Conservation (phyloP, 2,329 filamentous ascomycete species). For the Aureobasidium sp. region DNA sequence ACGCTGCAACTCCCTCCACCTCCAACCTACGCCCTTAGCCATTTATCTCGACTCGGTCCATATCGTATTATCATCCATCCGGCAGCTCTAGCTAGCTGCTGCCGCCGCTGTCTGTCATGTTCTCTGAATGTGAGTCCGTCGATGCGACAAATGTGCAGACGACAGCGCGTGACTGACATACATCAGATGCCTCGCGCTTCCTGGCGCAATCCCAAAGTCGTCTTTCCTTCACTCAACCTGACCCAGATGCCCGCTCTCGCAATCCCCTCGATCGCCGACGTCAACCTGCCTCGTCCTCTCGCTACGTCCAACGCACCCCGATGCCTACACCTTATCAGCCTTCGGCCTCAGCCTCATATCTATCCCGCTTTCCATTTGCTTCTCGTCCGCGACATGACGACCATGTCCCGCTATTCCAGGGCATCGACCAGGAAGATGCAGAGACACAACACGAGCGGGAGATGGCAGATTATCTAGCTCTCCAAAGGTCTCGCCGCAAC, state of each 20-base stretch:
- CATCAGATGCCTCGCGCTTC: conserved; percentile 85
- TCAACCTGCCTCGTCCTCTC: conserved; percentile 35
- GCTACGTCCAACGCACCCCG: conserved; percentile 40
- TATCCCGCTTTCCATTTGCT: conserved; percentile 69
- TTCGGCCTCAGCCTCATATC: conserved; percentile 53
- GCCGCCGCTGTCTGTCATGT: conserved; percentile 44
- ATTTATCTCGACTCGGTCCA: background rate
- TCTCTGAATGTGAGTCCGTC: conserved; percentile 72
- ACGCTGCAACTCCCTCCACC: background rate
- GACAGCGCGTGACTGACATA: conserved; percentile 36
- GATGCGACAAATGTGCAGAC: conserved; percentile 21
- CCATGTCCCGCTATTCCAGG: conserved; percentile 82
- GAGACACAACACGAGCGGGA: conserved; percentile 85
- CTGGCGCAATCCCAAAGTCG: conserved; percentile 93
- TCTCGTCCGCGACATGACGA: conserved; percentile 63
- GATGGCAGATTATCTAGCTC: conserved; percentile 85
- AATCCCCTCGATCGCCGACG: conserved; percentile 41
- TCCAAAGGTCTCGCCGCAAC: conserved; percentile 81
- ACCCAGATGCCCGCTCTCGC: conserved; percentile 32
- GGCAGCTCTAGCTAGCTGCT: background rate
- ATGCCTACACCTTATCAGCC: conserved; percentile 72
- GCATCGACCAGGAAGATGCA: conserved; percentile 88
- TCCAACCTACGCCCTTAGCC: background rate
- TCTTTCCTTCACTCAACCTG: conserved; percentile 58
- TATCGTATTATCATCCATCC: background rate